Conservation (phyloP, 495 filamentous ascomycete species). For the Penicillium tannophilum region DNA sequence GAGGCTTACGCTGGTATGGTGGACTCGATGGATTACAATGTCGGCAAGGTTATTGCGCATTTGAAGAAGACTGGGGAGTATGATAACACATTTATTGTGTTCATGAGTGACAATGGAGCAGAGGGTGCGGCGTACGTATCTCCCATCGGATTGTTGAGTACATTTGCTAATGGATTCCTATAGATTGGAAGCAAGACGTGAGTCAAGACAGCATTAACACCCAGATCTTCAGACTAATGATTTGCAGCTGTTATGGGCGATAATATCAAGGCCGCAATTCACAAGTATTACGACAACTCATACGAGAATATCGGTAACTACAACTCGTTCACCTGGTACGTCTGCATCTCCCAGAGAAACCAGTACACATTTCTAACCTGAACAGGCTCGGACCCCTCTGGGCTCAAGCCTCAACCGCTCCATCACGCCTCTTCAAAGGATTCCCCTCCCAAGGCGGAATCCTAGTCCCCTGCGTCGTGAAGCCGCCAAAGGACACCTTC, state of each 20-base stretch:
- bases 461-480: conserved; percentile 49
- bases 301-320: conserved; percentile 53
- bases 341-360: background rate
- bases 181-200: conserved; percentile 13
- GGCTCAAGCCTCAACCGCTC: conserved; percentile 58
- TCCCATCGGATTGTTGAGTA: conserved; percentile 27
- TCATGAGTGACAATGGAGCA: conserved; percentile 58
- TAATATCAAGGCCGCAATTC: conserved; percentile 38
- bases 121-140: conserved; percentile 37
- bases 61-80: conserved; percentile 51
- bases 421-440: conserved; percentile 52
- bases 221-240: background rate
- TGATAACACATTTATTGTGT: conserved; percentile 56
- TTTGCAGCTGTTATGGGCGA: conserved; percentile 31
- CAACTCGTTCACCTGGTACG: conserved; percentile 57
- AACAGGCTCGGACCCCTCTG: conserved; percentile 42
- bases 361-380: background rate
- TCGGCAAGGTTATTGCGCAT: conserved; percentile 49
- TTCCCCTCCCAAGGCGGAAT: conserved; percentile 56
- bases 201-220: background rate
- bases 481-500: conserved; percentile 13
- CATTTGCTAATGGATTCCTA: conserved; percentile 32
- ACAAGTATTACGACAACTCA: conserved; percentile 56
- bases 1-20: conserved; percentile 58
- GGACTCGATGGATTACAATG: conserved; percentile 51